A percentile compares a stretch with the other conserved stretches of the same genome.
Evolutionary conservation across 148 eudicot genomes (phyloP).

Genomic region (Camellia granthamiana): DNA sequence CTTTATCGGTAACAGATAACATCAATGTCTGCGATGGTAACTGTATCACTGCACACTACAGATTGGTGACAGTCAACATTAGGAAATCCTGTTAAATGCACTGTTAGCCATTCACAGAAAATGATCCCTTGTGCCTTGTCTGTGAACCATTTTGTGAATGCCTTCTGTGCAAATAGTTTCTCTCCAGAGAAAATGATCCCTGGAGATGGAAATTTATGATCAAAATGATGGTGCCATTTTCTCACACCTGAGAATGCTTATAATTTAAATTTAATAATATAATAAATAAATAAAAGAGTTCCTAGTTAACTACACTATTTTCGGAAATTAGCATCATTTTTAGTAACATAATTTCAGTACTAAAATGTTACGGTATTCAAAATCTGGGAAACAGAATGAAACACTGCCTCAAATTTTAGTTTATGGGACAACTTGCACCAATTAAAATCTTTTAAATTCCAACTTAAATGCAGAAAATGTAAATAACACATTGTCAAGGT

Average conservation of each 20-base stretch:
- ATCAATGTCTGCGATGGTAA: conserved; percentile 89
- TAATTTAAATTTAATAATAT: neutral
- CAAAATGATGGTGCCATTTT: neutral
- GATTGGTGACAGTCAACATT: conserved; percentile 15
- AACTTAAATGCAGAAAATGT: neutral
- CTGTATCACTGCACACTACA: conserved; percentile 94
- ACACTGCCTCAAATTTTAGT: too few species aligned
- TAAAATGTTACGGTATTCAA: neutral
- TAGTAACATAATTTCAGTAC: neutral
- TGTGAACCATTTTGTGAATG: too few species aligned
- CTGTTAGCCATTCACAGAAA: too few species aligned
- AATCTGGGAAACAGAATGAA: too few species aligned
- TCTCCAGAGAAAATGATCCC: too few species aligned
- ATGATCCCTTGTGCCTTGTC: too few species aligned
- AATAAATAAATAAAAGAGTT: neutral
- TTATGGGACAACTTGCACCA: too few species aligned
- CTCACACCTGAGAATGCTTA: neutral
- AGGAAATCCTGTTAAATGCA: neutral
- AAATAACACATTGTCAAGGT: neutral
- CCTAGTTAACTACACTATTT: neutral
- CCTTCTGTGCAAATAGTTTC: too few species aligned
- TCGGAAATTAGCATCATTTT: neutral
- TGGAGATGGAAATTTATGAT: too few species aligned
- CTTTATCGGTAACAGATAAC: conserved; percentile 89
- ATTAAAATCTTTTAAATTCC: neutral